These are phyloP conservation scores for Dothideomycetes sp. DNA, from an alignment of 2,329 filamentous ascomycete species.

Conservation along the genomic window DNA sequence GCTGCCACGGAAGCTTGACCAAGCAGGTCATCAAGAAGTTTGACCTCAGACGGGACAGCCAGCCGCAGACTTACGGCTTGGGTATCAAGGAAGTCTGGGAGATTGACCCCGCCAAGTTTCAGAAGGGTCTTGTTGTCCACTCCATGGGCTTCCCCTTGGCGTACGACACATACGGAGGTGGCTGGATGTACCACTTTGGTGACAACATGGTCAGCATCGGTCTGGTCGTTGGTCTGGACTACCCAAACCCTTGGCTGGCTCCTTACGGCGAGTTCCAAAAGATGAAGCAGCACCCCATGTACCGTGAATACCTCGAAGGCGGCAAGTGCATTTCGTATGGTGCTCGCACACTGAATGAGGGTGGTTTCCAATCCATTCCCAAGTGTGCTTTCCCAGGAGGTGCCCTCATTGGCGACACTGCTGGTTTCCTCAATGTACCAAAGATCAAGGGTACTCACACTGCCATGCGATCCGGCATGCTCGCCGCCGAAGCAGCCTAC, in stretches of 20 bases:
- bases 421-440: slow-evolving; percentile 92
- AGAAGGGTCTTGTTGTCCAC: slow-evolving; percentile 74
- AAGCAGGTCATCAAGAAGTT: slow-evolving; percentile 95
- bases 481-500: slow-evolving; percentile 86
- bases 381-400: slow-evolving; percentile 95
- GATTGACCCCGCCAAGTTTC: slow-evolving; percentile 82
- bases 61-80: slow-evolving; percentile 89
- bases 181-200: slow-evolving; percentile 99
- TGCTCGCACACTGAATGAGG: slow-evolving; percentile 82
- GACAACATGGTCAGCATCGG: slow-evolving; percentile 92
- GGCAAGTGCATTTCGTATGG: slow-evolving; percentile 97
- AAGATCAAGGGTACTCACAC: slow-evolving; percentile 99
- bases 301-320: slow-evolving; percentile 75
- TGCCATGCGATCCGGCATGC: slow-evolving; percentile 94
- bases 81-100: slow-evolving; percentile 98
- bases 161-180: slow-evolving; percentile 84
- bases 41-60: slow-evolving; percentile 75
- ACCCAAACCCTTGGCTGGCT: slow-evolving; percentile 90
- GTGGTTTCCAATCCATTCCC: slow-evolving; percentile 94
- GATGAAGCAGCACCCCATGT: slow-evolving; percentile 95
- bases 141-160: slow-evolving; percentile 87
- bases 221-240: slow-evolving; percentile 86
- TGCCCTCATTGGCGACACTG: slow-evolving; percentile 89
- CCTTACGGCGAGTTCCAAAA: slow-evolving; percentile 97
- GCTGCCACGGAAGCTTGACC: slow-evolving; percentile 87